phyloP scores from a whole-genome alignment of 768 basidiomycete genomes.

The Pholiota microspora region DNA sequence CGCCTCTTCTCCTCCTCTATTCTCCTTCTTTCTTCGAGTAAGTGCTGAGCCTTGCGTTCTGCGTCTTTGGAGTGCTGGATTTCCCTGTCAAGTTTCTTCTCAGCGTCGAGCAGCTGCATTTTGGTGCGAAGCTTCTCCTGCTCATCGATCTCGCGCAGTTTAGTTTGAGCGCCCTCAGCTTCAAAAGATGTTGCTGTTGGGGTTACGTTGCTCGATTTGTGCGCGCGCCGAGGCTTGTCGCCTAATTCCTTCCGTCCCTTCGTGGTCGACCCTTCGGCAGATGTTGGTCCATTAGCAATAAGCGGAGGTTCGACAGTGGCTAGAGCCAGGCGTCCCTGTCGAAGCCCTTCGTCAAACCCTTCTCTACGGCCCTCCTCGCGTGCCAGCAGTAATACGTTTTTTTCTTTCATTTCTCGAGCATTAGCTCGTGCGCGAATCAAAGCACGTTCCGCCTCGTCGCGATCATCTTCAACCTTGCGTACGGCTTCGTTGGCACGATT shows the following conservation, averaged over 20 bases:
- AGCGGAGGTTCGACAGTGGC: neutral
- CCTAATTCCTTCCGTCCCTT: neutral
- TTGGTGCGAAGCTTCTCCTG: conserved; percentile 16
- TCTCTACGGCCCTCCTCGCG: conserved; percentile 51
- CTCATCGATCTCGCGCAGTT: conserved; percentile 18
- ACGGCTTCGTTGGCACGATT: conserved; percentile 23
- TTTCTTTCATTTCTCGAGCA: conserved; percentile 54
- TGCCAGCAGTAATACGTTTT: conserved; percentile 47
- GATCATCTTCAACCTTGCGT: conserved; percentile 27
- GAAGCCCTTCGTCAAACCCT: conserved; percentile 46
- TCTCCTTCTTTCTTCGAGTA: conserved; percentile 11
- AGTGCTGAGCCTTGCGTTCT: conserved; percentile 10
- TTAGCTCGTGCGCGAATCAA: conserved; percentile 42
- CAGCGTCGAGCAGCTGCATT: conserved; percentile 17
- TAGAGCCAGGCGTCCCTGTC: conserved; percentile 39
- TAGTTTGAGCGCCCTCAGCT: conserved; percentile 14
- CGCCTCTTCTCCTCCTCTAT: conserved; percentile 10
- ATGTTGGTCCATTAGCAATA: neutral
- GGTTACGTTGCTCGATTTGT: neutral
- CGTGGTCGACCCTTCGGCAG: neutral
- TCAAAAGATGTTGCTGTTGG: conserved; percentile 9
- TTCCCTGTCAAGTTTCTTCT: conserved; percentile 21
- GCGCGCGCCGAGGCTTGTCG: neutral
- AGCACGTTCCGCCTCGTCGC: conserved; percentile 30
- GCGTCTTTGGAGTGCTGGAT: conserved; percentile 19